Evolutionary conservation across 805 yeast species (phyloP), one percentile per base, ranked within the genome.

Genomic region (Metschnikowia henanensis): DNA sequence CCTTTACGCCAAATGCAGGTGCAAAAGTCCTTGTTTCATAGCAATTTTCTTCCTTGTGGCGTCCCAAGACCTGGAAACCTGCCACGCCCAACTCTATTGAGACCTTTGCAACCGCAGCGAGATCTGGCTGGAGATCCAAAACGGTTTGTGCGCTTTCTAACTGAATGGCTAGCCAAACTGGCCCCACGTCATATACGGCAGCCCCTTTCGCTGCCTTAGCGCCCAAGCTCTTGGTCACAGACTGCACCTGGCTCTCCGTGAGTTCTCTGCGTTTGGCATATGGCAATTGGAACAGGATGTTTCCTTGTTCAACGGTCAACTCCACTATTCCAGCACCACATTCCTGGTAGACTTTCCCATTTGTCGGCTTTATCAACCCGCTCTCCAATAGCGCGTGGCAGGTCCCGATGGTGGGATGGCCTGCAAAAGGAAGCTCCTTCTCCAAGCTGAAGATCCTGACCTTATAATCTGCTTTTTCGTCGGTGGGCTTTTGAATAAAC

Each of bases 351-450:
- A 73, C 32, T 23, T 45, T 56, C 2, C 64, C 62, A 34, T 51
- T 44, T 10, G 55, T 51, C 6, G 62, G 59, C 2, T 52, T 57
- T 4, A 68, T 60, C 17, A 61, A 18, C 0, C 66, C 65, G 2
- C 64, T 61, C 47, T 76, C 75, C 17, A 74, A 39, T n/a, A 65
- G 62, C 0, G 80, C 80, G 52, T 59, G 64, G 35, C 75, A 69
- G 1, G 80, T 62, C 6, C 84, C 85, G 25, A 80, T 51, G 0
- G 83, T 80, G 3, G 85, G 86, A 51, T 80, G 85, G 5, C 86
- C 85, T 1, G 86, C 84, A 63, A 80, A 80, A 6, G 82, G 81
- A 19, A 80, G 54, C 51, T 80, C 84, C 3, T 35, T 30, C 2
- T 31, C 48, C 2, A 80, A 76, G 0, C 76, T 65, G 54, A 78